These are phyloP conservation scores for Kondoa subrosea DNA, from an alignment of 768 basidiomycete species.

Conservation along the genomic window DNA sequence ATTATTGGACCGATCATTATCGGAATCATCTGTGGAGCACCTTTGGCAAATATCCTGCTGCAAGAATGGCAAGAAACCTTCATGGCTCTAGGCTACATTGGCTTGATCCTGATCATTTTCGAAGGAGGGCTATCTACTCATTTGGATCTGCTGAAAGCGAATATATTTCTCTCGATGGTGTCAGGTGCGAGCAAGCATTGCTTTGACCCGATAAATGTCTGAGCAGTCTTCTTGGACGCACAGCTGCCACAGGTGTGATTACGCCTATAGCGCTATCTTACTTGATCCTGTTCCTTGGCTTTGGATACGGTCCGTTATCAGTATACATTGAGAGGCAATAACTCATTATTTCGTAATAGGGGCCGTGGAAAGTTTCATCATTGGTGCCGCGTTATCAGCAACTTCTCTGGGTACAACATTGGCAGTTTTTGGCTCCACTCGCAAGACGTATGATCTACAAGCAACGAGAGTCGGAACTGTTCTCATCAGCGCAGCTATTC, in stretches of 20 bases:
- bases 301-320: no score
- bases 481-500: conserved; percentile 46
- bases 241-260: conserved; percentile 40
- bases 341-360: no score
- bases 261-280: conserved; percentile 30
- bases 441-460: conserved; percentile 32
- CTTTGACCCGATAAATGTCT: no score
- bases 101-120: conserved; percentile 42
- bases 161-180: conserved; percentile 40
- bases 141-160: conserved; percentile 37
- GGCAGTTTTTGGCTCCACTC: conserved; percentile 36
- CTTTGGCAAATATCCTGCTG: conserved; percentile 37
- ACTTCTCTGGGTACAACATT: conserved; percentile 55
- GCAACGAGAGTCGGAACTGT: conserved; percentile 43
- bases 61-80: conserved; percentile 37
- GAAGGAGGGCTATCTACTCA: conserved; percentile 45
- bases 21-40: conserved; percentile 44
- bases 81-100: conserved; percentile 38
- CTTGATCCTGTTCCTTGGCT: conserved; percentile 38
- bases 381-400: conserved; percentile 47
- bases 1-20: conserved; percentile 31
- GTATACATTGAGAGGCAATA: no score
- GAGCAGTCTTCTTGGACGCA: no score
- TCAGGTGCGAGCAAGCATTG: no score
- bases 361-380: conserved; percentile 42